Evolutionary conservation across 176 grass and related monocot genomes (phyloP), one percentile per base, ranked within the genome.

Genomic region (Aegilops sharonensis): DNA sequence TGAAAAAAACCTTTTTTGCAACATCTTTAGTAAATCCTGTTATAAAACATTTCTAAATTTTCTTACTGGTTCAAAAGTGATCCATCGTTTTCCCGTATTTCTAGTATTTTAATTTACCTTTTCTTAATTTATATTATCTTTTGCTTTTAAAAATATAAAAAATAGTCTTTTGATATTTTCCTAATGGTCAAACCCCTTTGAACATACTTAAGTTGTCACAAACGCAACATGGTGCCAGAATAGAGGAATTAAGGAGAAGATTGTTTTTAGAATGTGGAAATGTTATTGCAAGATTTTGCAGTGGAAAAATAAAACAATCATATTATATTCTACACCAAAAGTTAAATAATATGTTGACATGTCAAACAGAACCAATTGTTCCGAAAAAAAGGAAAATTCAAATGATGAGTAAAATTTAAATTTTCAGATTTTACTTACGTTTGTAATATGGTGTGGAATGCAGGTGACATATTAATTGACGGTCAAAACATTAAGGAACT

Each of bases 401-500:
- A 78, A 30, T 68, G 32, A 32, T 80, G 9, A 13, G 15, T 48
- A 68, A 29, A 88, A 34, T 29, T 32, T 45, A 45, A 61, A 47
- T 54, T 9, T 32, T 70, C 25, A 78, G 21, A 63, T 47, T 20
- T 61, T 83, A 21, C 25, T 45, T 43, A 4, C 68, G 61, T 39
- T 68, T 59, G 32, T 75, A 81, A 89, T 30, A 76, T 24, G 14
- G 27, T 47, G 21, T 89, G 36, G 61, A 56, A 29, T 87, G 79
- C 84, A 90, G 84, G 89, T 14, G 60, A 27, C 5, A 56, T 94
- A 40, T 43, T 91, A 34, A 45, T 94, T 29, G 89, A 94, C 13
- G 78, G 84, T 34, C 60, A 91, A 20, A 81, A 94, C 27, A 85
- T 94, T 65, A 91, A 70, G 39, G 64, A 64, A 29, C 78, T 91